Conservation (phyloP, 2,329 filamentous ascomycete genomes). For the Aureobasidium namibiae region DNA sequence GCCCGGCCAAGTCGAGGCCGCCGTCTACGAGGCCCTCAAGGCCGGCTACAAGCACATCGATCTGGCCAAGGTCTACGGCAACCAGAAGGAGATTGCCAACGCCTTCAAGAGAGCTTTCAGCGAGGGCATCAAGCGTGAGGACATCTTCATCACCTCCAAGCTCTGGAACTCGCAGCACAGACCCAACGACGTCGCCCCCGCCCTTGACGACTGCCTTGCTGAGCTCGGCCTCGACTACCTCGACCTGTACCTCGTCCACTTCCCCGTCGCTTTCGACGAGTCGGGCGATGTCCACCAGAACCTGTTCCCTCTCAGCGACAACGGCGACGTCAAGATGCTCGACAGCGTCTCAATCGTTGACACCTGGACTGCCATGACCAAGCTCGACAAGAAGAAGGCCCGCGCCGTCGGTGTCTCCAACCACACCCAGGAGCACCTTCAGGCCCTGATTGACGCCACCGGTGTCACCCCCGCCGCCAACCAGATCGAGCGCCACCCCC, state of each 20-base stretch:
- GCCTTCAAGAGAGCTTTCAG: slow-evolving; percentile 68
- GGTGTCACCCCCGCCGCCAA: slow-evolving; percentile 63
- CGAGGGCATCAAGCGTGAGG: slow-evolving; percentile 53
- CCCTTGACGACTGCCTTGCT: slow-evolving; percentile 51
- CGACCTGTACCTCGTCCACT: slow-evolving; percentile 63
- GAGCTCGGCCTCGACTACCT: slow-evolving; percentile 57
- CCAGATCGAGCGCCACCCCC: slow-evolving; percentile 72
- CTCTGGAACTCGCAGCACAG: slow-evolving; percentile 69
- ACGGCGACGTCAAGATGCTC: slow-evolving; percentile 56
- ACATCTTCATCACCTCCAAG: slow-evolving; percentile 74
- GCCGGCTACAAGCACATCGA: slow-evolving; percentile 27
- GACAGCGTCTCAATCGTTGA: slow-evolving; percentile 70
- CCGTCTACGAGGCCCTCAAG: slow-evolving; percentile 51
- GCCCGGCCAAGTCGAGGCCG: slow-evolving; percentile 58
- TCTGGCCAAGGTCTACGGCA: slow-evolving; percentile 69
- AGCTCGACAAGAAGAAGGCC: slow-evolving; percentile 29
- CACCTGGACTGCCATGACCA: slow-evolving; percentile 64
- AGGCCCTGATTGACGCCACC: slow-evolving; percentile 60
- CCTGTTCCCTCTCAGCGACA: slow-evolving; percentile 56
- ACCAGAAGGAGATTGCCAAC: slow-evolving; percentile 64
- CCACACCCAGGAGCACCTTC: slow-evolving; percentile 72
- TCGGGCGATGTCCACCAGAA: slow-evolving; percentile 9
- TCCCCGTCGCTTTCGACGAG: slow-evolving; percentile 21
- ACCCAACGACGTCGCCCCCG: slow-evolving; percentile 52
- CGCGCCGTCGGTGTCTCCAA: slow-evolving; percentile 61